Evolutionary conservation across 2,329 filamentous ascomycete species (phyloP).

Genomic region (Phoma sp.): DNA sequence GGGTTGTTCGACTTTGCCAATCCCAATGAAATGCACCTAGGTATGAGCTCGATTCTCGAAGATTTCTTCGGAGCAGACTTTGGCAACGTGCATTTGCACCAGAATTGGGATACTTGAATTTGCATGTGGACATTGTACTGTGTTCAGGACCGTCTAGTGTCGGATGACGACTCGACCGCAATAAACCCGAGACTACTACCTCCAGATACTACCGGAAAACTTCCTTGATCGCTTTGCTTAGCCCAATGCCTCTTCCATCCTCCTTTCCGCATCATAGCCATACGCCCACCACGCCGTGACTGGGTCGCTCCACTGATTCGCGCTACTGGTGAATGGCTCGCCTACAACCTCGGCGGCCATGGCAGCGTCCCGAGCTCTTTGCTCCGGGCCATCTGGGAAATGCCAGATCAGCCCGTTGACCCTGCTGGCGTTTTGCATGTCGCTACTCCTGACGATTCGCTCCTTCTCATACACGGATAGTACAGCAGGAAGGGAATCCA

Average conservation of each 20-base stretch:
- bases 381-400: constrained; percentile 32
- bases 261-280: constrained; percentile 53
- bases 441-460: constrained; percentile 51
- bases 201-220: too few species aligned
- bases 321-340: constrained; percentile 44
- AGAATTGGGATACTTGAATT: too few species aligned
- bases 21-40: too few species aligned
- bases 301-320: constrained; percentile 59
- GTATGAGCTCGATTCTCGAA: too few species aligned
- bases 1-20: too few species aligned
- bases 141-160: too few species aligned
- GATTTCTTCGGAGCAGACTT: too few species aligned
- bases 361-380: constrained; percentile 25
- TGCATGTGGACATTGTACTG: too few species aligned
- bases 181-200: too few species aligned
- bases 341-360: constrained; percentile 49
- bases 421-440: constrained; percentile 57
- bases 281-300: constrained; percentile 57
- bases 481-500: constrained; percentile 41
- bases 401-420: constrained; percentile 59
- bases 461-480: constrained; percentile 53
- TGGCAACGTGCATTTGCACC: too few species aligned
- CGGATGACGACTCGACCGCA: too few species aligned
- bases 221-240: too few species aligned
- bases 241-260: constrained; percentile 35